These are phyloP conservation scores for Chlamydomonas asymmetrica DNA, from an alignment of 139 green algal species.

Conservation along the genomic window DNA sequence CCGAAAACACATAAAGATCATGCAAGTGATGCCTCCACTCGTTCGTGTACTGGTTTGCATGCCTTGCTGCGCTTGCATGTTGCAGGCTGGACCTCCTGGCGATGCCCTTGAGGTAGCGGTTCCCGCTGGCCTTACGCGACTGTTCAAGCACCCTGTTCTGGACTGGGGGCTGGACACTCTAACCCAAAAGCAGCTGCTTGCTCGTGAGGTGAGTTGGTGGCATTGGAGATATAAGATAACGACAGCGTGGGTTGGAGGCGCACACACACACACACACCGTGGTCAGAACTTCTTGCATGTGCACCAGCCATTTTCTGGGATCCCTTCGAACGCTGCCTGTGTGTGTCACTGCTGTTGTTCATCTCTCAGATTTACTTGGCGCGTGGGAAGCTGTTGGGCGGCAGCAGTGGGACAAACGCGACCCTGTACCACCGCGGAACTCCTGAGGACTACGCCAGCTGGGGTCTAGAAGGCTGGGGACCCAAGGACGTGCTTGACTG, in stretches of 20 bases:
- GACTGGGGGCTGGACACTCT: slow-evolving; percentile 86
- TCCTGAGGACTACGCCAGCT: slow-evolving; percentile 81
- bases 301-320: neutral
- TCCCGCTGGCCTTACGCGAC: slow-evolving; percentile 74
- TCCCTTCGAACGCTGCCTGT: too few relatives aligned
- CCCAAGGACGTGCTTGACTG: slow-evolving; percentile 76
- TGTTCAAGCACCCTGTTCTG: slow-evolving; percentile 77
- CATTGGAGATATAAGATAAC: too few relatives aligned
- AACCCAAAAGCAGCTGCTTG: slow-evolving; percentile 57
- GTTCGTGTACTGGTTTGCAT: slow-evolving; percentile 2
- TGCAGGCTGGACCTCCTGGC: slow-evolving; percentile 52
- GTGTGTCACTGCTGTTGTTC: too few relatives aligned
- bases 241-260: too few relatives aligned
- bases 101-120: slow-evolving; percentile 45
- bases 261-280: too few relatives aligned
- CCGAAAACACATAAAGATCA: too few relatives aligned
- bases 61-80: neutral
- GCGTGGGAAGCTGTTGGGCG: slow-evolving; percentile 81
- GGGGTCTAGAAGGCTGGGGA: slow-evolving; percentile 78
- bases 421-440: slow-evolving; percentile 87
- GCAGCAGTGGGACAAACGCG: slow-evolving; percentile 85
- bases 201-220: slow-evolving; percentile 55
- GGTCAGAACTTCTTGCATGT: too few relatives aligned
- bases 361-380: slow-evolving; percentile 78
- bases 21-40: neutral